Evolutionary conservation across 2,329 filamentous ascomycete species (phyloP), one percentile per base, ranked within the genome.

Genomic region (Aspergillus puulaauensis): DNA sequence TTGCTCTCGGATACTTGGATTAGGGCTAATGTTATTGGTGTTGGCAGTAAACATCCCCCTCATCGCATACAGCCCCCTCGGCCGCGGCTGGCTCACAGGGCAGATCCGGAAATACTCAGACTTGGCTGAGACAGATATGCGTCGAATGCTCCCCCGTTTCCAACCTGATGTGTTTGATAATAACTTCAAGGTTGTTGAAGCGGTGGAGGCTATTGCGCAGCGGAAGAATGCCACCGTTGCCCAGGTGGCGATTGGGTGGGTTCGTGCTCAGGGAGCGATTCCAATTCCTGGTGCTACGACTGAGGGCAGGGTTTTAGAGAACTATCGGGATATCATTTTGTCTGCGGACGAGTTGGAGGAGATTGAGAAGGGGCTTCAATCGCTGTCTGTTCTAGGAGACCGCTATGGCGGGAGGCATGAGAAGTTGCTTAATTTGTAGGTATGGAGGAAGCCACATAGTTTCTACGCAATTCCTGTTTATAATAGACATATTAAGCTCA

Each of bases 41-140:
- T 6, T 6, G 24, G 6, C 37, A 52, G 49, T 89, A 46, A 76
- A 80, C 47, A 91, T 93, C 59, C 86, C 88, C 0, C 76, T 93
- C 48, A 74, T 91, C 37, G 88, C 87, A 0, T 93, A 91, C 74
- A 88, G 87, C 45, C 90, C 90, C 1, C 78, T 92, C 0, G 86
- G 89, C 4, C 77, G 83, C 24, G 81, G 82, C 2, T 66, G 87
- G 74, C 70, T 87, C 57, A 82, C 82, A 0, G 83, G 83, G 1
- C 69, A 80, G 61, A 76, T 84, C 65, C 81, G 78, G 66, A 76
- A 70, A 6, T 61, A 66, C 1, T 77, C 82, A 2, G 87, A 90
- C 64, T 73, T 90, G 39, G 79, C 80, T 17, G 43, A 23, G 3
- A 73, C 83, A 46, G 77, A 77, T 39, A 82, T 85, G 66, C 65